Percentiles rank a stretch among this genome's conserved stretches.
Conservation (phyloP, 2,329 filamentous ascomycete species). For the Penicillium sp. region DNA sequence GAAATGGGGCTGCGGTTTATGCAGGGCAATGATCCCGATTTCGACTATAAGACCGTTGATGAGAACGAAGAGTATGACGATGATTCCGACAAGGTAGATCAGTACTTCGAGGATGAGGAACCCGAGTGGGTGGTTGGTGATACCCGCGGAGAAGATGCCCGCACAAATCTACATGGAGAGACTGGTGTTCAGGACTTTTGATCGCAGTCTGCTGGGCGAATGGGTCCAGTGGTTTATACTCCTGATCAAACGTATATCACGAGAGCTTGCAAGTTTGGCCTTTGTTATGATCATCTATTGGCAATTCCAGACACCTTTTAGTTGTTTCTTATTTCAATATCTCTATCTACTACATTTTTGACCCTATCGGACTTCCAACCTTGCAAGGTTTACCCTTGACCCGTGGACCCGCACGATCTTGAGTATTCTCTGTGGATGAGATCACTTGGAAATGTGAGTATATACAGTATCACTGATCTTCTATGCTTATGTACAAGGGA, state of each 20-base stretch:
- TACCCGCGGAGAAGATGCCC: constrained; percentile 36
- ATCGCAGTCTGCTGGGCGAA: neutral
- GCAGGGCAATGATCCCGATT: constrained; percentile 72
- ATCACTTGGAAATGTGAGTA: neutral
- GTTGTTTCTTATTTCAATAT: no score
- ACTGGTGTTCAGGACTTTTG: constrained; percentile 73
- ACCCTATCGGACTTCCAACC: no score
- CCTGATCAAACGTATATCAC: neutral
- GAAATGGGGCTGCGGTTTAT: constrained; percentile 76
- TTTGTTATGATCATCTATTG: neutral
- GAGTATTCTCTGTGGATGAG: neutral
- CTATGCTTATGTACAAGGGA: neutral
- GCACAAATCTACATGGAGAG: constrained; percentile 52
- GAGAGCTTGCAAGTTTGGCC: neutral
- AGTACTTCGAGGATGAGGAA: constrained; percentile 79
- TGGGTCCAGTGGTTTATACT: neutral
- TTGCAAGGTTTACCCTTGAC: no score
- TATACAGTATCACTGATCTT: neutral
- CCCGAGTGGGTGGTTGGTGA: constrained; percentile 62
- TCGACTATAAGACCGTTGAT: constrained; percentile 74
- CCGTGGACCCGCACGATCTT: no score
- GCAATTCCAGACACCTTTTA: no score
- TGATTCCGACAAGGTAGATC: constrained; percentile 65
- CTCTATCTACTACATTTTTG: no score
- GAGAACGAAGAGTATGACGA: constrained; percentile 71